Percentiles rank a stretch among this genome's conserved stretches.
Conservation (phyloP, 176 grass and related monocot genomes). For the Poa annua region DNA sequence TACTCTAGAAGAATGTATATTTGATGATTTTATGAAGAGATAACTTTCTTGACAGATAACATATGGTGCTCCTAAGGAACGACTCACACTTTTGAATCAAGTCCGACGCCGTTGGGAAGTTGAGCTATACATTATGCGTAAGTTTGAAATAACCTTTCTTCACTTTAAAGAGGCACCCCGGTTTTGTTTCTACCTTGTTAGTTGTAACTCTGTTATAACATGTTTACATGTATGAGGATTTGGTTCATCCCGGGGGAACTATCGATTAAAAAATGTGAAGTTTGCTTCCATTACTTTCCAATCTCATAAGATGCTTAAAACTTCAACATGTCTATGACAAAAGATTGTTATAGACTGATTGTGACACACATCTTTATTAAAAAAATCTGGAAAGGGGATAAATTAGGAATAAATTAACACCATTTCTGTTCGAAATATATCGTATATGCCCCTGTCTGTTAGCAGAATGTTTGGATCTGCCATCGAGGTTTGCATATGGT, state of each 20-base stretch:
- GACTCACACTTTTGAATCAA: constrained; percentile 68
- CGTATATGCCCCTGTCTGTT: neutral
- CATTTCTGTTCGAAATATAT: neutral
- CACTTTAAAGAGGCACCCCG: neutral
- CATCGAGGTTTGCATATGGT: neutral
- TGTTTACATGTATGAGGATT: neutral
- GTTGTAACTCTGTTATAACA: neutral
- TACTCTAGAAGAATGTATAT: neutral
- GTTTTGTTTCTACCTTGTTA: constrained; percentile 7
- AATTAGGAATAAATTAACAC: neutral
- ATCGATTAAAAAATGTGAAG: neutral
- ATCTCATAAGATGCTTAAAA: neutral
- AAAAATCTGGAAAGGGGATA: neutral
- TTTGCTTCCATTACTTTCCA: constrained; percentile 5
- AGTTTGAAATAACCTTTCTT: constrained; percentile 36
- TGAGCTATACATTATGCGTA: constrained; percentile 62
- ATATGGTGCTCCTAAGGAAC: constrained; percentile 82
- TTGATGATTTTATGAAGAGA: constrained; percentile 31
- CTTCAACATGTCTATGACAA: neutral
- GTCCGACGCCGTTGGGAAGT: constrained; percentile 54
- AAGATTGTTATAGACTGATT: neutral
- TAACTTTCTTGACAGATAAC: constrained; percentile 71
- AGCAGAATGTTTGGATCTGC: neutral
- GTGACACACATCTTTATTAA: neutral
- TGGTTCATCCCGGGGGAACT: neutral